Conservation (phyloP, 164 flowering plant genomes). For the Nymphaea colorata region DNA sequence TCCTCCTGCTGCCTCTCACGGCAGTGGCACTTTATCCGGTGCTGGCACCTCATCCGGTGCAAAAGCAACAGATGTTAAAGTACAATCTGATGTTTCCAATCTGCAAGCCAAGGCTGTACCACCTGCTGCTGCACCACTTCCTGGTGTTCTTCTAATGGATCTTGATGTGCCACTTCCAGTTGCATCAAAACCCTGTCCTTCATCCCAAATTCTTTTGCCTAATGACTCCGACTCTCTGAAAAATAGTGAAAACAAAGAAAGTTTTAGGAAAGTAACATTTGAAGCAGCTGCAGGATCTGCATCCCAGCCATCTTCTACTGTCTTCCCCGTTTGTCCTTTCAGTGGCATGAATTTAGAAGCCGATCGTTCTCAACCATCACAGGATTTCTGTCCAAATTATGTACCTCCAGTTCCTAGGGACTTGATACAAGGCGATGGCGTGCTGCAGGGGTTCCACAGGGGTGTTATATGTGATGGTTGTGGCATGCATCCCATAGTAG, state of each 20-base stretch:
- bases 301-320: neutral
- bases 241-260: neutral
- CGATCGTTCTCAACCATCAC: conserved; percentile 4
- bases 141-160: conserved; percentile 3
- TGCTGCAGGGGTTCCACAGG: conserved; percentile 42
- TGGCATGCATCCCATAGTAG: conserved; percentile 74
- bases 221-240: neutral
- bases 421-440: neutral
- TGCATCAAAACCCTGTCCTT: neutral
- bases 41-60: neutral
- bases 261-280: neutral
- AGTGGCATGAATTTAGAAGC: conserved; percentile 1
- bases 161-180: neutral
- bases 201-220: neutral
- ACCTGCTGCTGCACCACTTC: neutral
- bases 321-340: neutral
- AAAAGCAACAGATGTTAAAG: neutral
- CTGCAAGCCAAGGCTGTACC: neutral
- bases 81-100: too few species aligned
- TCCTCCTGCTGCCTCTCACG: conserved; percentile 3
- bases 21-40: neutral
- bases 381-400: neutral
- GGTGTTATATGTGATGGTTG: conserved; percentile 88
- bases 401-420: neutral
- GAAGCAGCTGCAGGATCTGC: neutral